These are phyloP conservation scores for Periglandula ipomoeae DNA, from an alignment of 2,329 filamentous ascomycete genomes.

Conservation along the genomic window DNA sequence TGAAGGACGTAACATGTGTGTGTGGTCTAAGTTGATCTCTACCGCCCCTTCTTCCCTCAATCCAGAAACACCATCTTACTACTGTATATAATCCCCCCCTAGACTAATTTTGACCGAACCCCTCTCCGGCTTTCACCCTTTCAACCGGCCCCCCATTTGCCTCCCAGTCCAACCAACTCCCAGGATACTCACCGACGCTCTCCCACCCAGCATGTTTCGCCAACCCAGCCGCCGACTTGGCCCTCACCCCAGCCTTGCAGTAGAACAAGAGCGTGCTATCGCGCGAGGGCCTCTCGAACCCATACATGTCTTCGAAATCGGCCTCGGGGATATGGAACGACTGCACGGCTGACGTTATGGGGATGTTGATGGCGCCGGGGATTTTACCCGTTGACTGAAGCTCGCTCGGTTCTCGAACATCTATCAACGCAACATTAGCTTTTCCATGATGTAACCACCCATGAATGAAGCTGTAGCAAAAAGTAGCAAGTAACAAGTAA, in stretches of 20 bases:
- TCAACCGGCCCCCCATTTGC: slow-evolving; percentile 54
- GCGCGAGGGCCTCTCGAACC: slow-evolving; percentile 56
- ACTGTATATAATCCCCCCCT: too few species aligned
- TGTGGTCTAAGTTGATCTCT: too few species aligned
- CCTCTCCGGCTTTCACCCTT: slow-evolving; percentile 12
- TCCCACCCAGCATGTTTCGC: slow-evolving; percentile 70
- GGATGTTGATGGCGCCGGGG: slow-evolving; percentile 74
- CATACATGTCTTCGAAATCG: slow-evolving; percentile 77
- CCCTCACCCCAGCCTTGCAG: slow-evolving; percentile 85
- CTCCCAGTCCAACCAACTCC: slow-evolving; percentile 78
- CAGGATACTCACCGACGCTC: slow-evolving; percentile 61
- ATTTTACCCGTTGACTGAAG: slow-evolving; percentile 59
- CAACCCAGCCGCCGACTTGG: slow-evolving; percentile 64
- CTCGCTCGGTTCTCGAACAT: slow-evolving; percentile 66
- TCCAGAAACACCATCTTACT: too few species aligned
- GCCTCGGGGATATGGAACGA: slow-evolving; percentile 65
- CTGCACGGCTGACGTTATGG: slow-evolving; percentile 67
- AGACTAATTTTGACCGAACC: not conserved
- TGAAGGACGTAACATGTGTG: not conserved
- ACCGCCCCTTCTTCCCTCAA: too few species aligned
- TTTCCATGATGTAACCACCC: too few species aligned
- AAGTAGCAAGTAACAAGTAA: not conserved
- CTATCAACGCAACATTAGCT: slow-evolving; percentile 24
- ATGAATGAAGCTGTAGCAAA: not conserved
- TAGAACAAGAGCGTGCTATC: slow-evolving; percentile 68